Base-by-base conservation (phyloP, 2,329 filamentous ascomycete species). In the Orbilia quercus region DNA sequence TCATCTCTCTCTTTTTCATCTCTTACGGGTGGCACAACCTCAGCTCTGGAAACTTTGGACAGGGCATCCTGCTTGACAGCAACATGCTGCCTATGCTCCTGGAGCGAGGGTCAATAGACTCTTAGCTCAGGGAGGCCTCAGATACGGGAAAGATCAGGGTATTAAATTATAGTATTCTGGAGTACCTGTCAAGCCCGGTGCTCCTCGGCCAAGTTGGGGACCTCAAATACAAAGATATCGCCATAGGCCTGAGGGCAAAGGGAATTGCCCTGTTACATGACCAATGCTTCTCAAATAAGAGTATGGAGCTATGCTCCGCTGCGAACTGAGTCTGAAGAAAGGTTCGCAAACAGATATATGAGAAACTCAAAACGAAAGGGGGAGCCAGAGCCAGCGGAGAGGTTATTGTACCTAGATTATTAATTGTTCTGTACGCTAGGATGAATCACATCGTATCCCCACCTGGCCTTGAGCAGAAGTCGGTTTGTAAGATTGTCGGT, bases 11-110 rank as follows among this genome's bases (percentile, higher is more conserved):
- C n/a, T n/a, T n/a, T n/a, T n/a, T n/a, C n/a, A n/a, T n/a, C n/a
- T n/a, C n/a, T n/a, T n/a, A n/a, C n/a, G 57, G 57, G 18, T 36
- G 55, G 55, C 55, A 34, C 22, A 42, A 59, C 42, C 48, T 50
- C 31, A 25, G 23, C 11, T n/a, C 42, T 25, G 28, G 44, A 50
- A 38, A 60, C 14, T 25, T 60, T 48, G 44, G 42, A 23, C 40
- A 45, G n/a, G 31, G 31, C 16, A 54, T 40, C 25, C 12, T 54
- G 23, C 48, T 53, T 2, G 48, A 53, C 18, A 36, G 25, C 48
- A 53, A 16, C 16, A 50, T 28, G 47, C 22, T 53, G 14, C 18
- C 48, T 25, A 53, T 18, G 7, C 23, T 53, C 18, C 48, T 53
- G 18, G 48, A 53, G 25, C 48, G 11, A 14, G 48, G 48, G 48